These are phyloP conservation scores for Colletotrichum scovillei DNA, from an alignment of 2,329 filamentous ascomycete genomes.

Conservation along the genomic window DNA sequence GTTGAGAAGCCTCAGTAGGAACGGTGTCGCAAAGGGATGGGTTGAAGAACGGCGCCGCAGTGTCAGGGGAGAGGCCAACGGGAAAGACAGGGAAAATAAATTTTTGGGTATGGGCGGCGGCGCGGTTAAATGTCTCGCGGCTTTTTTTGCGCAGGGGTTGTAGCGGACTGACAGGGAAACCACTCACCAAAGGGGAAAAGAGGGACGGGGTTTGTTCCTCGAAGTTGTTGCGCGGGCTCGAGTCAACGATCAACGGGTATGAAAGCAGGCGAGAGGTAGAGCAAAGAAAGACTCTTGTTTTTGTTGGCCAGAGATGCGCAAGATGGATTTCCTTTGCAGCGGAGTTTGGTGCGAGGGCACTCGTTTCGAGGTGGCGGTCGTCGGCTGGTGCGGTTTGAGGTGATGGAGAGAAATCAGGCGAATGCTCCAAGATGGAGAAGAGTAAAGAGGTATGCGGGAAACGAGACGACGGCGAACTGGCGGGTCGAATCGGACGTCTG, in stretches of 20 bases:
- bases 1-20: slow-evolving; percentile 25
- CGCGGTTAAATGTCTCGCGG: slow-evolving; percentile 37
- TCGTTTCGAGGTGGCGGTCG: slow-evolving; percentile 15
- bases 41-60: slow-evolving; percentile 30
- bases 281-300: not conserved
- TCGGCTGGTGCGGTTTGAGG: slow-evolving; percentile 30
- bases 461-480: slow-evolving; percentile 31
- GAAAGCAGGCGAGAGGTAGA: not conserved
- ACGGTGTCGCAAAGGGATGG: slow-evolving; percentile 35
- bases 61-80: slow-evolving; percentile 36
- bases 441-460: slow-evolving; percentile 9
- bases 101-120: slow-evolving; percentile 33
- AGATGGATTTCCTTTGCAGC: not conserved
- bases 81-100: slow-evolving; percentile 35
- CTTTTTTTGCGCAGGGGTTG: slow-evolving; percentile 36
- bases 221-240: slow-evolving; percentile 12
- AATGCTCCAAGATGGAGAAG: not conserved
- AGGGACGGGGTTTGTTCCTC: slow-evolving; percentile 27
- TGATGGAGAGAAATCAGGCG: slow-evolving; percentile 8
- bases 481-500: slow-evolving; percentile 30
- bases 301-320: not conserved
- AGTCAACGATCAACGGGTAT: slow-evolving; percentile 6
- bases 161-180: slow-evolving; percentile 31
- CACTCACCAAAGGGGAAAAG: slow-evolving; percentile 36
- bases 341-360: not conserved